phyloP scores from a whole-genome alignment of 148 eudicot species.

The Amaranthus cruentus region DNA sequence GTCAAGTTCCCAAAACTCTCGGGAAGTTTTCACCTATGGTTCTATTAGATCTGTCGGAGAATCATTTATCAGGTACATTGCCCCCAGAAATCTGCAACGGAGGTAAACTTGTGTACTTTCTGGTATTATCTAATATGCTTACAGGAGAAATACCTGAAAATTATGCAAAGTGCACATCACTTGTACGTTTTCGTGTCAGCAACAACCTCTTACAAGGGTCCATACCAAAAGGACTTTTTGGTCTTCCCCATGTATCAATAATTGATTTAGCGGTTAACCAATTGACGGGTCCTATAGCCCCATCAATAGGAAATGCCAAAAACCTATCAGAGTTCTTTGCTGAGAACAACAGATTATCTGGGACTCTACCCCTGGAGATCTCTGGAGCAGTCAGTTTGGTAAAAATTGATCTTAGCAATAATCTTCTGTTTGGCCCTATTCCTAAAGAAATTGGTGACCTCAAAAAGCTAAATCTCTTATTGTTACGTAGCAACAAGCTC shows the following conservation, averaged over 20 bases:
- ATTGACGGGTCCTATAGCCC: conserved; percentile 51
- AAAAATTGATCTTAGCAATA: conserved; percentile 77
- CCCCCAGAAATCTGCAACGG: conserved; percentile 55
- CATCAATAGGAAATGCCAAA: conserved; percentile 51
- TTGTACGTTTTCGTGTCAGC: conserved; percentile 73
- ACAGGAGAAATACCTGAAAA: conserved; percentile 59
- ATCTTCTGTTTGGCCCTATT: conserved; percentile 62
- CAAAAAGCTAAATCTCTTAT: conserved; percentile 52
- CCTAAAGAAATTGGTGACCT: conserved; percentile 67
- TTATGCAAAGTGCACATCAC: conserved; percentile 55
- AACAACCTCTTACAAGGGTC: conserved; percentile 52
- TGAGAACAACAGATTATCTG: conserved; percentile 66
- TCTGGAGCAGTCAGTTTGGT: conserved; percentile 56
- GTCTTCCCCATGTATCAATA: conserved; percentile 67
- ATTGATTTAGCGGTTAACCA: conserved; percentile 64
- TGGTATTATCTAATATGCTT: conserved; percentile 55
- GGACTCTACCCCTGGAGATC: conserved; percentile 63
- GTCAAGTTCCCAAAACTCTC: conserved; percentile 64
- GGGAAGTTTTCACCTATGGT: conserved; percentile 57
- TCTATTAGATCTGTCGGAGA: conserved; percentile 72
- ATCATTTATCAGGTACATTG: conserved; percentile 52
- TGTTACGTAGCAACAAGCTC: conserved; percentile 59
- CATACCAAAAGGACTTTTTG: conserved; percentile 57
- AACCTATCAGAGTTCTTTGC: conserved; percentile 73
- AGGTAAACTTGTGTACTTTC: conserved; percentile 68